These are phyloP conservation scores for Podosphaera fusca DNA, from an alignment of 2,329 filamentous ascomycete species.

Conservation along the genomic window DNA sequence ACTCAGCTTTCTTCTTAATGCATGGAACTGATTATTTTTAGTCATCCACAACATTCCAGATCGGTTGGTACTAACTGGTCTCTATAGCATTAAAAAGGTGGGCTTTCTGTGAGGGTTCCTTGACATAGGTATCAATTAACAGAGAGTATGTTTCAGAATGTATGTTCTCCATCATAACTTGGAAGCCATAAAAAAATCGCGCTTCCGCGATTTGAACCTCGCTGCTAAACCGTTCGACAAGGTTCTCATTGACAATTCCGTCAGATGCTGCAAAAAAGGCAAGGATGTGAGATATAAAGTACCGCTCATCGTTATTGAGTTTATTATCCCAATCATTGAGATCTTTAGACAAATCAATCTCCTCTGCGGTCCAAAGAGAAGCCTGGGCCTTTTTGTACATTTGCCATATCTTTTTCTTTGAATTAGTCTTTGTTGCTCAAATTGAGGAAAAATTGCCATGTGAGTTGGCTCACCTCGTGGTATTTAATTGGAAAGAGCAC, in stretches of 20 bases:
- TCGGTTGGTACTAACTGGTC: conserved; percentile 44
- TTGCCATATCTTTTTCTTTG: conserved; percentile 64
- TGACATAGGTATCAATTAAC: conserved; percentile 97
- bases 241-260: conserved; percentile 98
- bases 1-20: conserved; percentile 97
- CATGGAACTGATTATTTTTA: conserved; percentile 43
- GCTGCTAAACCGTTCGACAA: conserved; percentile 88
- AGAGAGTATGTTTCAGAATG: conserved; percentile 99
- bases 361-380: conserved; percentile 98
- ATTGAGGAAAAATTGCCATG: background rate
- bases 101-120: conserved; percentile 78
- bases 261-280: conserved; percentile 98
- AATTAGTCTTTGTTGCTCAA: background rate
- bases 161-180: conserved; percentile 99
- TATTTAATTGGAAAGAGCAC: conserved; percentile 98
- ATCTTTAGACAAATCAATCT: conserved; percentile 98
- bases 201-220: conserved; percentile 96
- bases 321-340: conserved; percentile 98
- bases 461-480: conserved; percentile 54
- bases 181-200: conserved; percentile 98
- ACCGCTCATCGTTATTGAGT: conserved; percentile 88
- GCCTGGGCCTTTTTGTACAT: conserved; percentile 99
- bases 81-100: conserved; percentile 98
- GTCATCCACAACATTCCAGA: conserved; percentile 12
- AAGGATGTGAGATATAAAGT: conserved; percentile 94